phyloP scores from a whole-genome alignment of 2,329 filamentous ascomycete genomes.

The Exophiala phaeomuriformis region DNA sequence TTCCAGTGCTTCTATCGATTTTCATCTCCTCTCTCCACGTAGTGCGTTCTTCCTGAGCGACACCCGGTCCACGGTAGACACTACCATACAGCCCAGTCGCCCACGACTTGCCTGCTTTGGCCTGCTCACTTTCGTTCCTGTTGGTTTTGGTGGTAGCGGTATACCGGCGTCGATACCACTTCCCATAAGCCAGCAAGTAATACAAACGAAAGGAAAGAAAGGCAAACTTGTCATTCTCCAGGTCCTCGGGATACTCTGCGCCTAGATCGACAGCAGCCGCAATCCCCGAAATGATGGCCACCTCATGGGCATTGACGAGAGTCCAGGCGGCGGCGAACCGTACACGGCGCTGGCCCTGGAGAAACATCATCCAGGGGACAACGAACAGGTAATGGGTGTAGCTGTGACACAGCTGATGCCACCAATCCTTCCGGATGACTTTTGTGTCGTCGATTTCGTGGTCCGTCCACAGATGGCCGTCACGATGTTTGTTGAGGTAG shows the following conservation, averaged over 20 bases:
- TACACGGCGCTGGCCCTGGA: slow-evolving; percentile 59
- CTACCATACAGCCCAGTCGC: slow-evolving; percentile 53
- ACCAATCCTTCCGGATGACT: slow-evolving; percentile 54
- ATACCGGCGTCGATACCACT: slow-evolving; percentile 45
- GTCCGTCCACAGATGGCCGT: slow-evolving; percentile 50
- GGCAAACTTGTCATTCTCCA: slow-evolving; percentile 57
- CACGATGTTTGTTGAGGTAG: slow-evolving; percentile 51
- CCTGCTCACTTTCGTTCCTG: slow-evolving; percentile 30
- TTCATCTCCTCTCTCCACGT: slow-evolving; percentile 47
- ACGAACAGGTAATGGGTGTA: slow-evolving; percentile 56
- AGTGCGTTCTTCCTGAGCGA: slow-evolving; percentile 45
- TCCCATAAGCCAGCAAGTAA: slow-evolving; percentile 54
- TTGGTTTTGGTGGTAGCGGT: background rate
- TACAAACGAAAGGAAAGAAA: slow-evolving; percentile 56
- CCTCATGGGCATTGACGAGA: slow-evolving; percentile 58
- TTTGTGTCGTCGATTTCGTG: slow-evolving; percentile 50
- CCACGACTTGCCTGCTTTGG: slow-evolving; percentile 45
- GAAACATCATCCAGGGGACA: slow-evolving; percentile 64
- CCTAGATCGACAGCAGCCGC: slow-evolving; percentile 63
- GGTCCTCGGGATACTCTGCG: slow-evolving; percentile 55
- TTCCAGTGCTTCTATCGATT: slow-evolving; percentile 18
- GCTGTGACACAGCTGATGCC: slow-evolving; percentile 56
- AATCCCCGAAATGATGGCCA: slow-evolving; percentile 64
- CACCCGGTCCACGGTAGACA: slow-evolving; percentile 54
- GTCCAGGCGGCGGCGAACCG: slow-evolving; percentile 62